Evolutionary conservation across 768 basidiomycete species (phyloP), one percentile per base, ranked within the genome.

Genomic region (Boletus tomentosulus): DNA sequence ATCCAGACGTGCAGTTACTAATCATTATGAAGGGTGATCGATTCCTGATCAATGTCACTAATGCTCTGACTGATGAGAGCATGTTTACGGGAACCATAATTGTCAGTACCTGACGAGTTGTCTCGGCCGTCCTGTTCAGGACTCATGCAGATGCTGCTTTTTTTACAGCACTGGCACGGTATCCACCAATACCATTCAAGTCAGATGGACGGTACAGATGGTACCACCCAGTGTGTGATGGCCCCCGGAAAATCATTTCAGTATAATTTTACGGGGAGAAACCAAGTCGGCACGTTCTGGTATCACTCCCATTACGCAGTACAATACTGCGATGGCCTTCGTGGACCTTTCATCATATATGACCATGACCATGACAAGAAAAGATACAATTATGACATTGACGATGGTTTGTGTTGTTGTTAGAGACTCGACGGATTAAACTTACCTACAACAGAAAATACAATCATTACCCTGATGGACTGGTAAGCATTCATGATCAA

Each of bases 281-380:
- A 66, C 37, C 71, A 74, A 47, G 62, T 68, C 2, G 76, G 76
- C 7, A 76, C 74, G 1, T 76, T 66, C 48, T 77, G 76, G 76
- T 64, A 63, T 50, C 62, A 66, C 46, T 62, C 62, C 16, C 62
- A 64, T 37, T 61, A 56, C 22, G 53, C 39, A 1, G 47, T 57
- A 28, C 63, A 62, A 44, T 56, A 61, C 8, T 62, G 62, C 35
- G 80, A 82, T 53, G 79, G 79, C 1, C 68, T 82, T 7, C 62
- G 80, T 39, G 79, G 78, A 2, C 65, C 74, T 15, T 30, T 80
- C 35, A 73, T 80, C 11, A 64, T 79, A n/a, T 74, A 74, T 38
- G 76, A 77, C 50, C 69, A 64, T 13, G 37, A 63, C 5, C 62
- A 67, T 50, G 62, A 58, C 3, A 59, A 55, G 44, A 45, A 34